Evolutionary conservation across 768 basidiomycete species (phyloP), one percentile per base, ranked within the genome.

Genomic region (Hericium rajendrae): DNA sequence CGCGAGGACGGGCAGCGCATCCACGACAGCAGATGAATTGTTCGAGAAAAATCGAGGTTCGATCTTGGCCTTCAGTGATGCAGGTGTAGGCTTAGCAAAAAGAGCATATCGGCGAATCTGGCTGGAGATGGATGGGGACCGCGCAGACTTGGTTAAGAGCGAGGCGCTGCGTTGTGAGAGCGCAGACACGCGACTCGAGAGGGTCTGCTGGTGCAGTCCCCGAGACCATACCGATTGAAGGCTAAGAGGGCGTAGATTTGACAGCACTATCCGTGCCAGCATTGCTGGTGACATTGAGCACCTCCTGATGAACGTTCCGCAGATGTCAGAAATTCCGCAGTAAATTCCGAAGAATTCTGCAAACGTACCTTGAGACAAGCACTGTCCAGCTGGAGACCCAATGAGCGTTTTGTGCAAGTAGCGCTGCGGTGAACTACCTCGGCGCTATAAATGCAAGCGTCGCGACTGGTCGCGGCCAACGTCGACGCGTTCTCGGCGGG

Each of bases 1-100:
- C 4, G 90, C 77, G 16, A 91, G 76, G 9, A 83, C 71, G 0
- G 84, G 86, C 2, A 82, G 67, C 48, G 66, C 71, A 16, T 60
- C 57, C n/a, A 57, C 20, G 13, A 62, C 48, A 8, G 59, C 22
- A 13, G 72, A 52, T 20, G 66, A 59, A 41, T 70, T 71, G 38
- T 69, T 69, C 48, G 71, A 79, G 69, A 78, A 73, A 64, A 70
- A 74, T 28, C 73, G 72, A 16, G 70, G 67, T 38, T 68, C 63
- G 43, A 72, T 66, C 15, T 64, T 55, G 37, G 41, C 26, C 26
- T 38, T 37, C 62, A 67, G 20, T 50, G 59, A 20, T 12, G 54
- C 2, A 18, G 53, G 49, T 53, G 54, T 4, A 55, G 54, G 54
- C 16, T 51, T 55, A 54, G 57, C 18, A 13, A 53, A 32, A 40